Conservation (phyloP, 306 rosid species). For the Pterocarpus santalinus region DNA sequence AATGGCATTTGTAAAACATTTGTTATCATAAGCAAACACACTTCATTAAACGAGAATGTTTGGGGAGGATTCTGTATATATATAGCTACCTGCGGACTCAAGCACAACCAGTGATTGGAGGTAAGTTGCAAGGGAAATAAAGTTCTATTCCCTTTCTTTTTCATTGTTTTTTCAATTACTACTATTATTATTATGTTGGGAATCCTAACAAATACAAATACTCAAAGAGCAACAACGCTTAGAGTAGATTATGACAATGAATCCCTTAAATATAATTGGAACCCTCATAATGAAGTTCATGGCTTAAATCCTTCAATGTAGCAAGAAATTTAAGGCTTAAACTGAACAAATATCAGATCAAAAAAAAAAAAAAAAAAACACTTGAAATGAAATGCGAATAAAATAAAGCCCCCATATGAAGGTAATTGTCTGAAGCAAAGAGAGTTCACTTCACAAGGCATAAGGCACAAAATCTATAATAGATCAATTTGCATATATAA, state of each 20-base stretch:
- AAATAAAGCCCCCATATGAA: constrained; percentile 12
- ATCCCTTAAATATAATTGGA: constrained; percentile 10
- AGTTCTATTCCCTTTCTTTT: constrained; percentile 26
- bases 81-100: constrained; percentile 9
- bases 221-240: constrained; percentile 12
- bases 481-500: constrained; percentile 9
- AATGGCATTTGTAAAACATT: not conserved
- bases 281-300: not conserved
- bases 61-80: constrained; percentile 11
- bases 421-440: constrained; percentile 16
- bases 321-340: constrained; percentile 24
- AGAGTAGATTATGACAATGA: not conserved
- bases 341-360: constrained; percentile 1
- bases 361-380: not conserved
- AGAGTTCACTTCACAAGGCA: constrained; percentile 5
- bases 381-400: constrained; percentile 4
- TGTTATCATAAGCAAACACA: not conserved
- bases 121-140: constrained; percentile 31
- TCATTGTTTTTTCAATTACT: not conserved
- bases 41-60: constrained; percentile 22
- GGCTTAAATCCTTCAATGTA: not conserved
- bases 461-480: not conserved
- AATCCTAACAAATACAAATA: constrained; percentile 23
- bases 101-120: not conserved
- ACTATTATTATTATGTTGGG: not conserved